Evolutionary conservation across 495 filamentous ascomycete genomes (phyloP).

Genomic region (Pyrenopolyporus hunteri): DNA sequence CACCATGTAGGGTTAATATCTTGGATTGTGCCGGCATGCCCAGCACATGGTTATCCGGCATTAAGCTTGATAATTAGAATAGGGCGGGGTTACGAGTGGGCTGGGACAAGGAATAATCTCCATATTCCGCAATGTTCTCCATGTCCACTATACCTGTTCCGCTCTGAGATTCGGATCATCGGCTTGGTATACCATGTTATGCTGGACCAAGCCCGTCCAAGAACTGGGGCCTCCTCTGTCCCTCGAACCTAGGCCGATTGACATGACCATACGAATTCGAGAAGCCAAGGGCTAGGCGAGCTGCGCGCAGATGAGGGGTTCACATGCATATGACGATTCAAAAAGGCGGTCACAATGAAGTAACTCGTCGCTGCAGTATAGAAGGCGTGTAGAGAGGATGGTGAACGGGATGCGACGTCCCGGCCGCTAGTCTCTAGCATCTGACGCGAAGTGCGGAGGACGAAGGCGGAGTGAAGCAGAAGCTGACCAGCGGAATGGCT

Average conservation of each 20-base stretch:
- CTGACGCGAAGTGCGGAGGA: slow-evolving; percentile 14
- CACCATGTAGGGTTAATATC: slow-evolving; percentile 7
- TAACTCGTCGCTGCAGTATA: too few relatives aligned
- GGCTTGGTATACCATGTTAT: slow-evolving; percentile 7
- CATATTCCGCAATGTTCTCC: slow-evolving; percentile 4
- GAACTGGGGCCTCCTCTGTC: neutral
- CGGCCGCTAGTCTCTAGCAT: slow-evolving; percentile 4
- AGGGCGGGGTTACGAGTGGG: slow-evolving; percentile 14
- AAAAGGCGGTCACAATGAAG: slow-evolving; percentile 7
- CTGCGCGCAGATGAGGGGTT: too few relatives aligned
- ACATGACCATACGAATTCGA: neutral
- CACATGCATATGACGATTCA: slow-evolving; percentile 17
- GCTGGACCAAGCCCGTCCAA: neutral
- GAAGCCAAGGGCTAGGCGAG: neutral
- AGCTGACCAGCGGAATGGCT: slow-evolving; percentile 4
- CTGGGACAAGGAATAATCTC: slow-evolving; percentile 19
- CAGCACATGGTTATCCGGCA: slow-evolving; percentile 17
- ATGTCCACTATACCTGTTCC: too few relatives aligned
- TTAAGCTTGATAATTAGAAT: slow-evolving; percentile 6
- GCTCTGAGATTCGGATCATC: slow-evolving; percentile 31
- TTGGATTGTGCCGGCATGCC: slow-evolving; percentile 12
- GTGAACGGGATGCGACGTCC: slow-evolving; percentile 1
- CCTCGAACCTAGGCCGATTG: neutral
- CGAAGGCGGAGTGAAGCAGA: neutral
- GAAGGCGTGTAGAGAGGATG: slow-evolving; percentile 3